phyloP scores from a whole-genome alignment of 305 asterid species.

The Withania somnifera region DNA sequence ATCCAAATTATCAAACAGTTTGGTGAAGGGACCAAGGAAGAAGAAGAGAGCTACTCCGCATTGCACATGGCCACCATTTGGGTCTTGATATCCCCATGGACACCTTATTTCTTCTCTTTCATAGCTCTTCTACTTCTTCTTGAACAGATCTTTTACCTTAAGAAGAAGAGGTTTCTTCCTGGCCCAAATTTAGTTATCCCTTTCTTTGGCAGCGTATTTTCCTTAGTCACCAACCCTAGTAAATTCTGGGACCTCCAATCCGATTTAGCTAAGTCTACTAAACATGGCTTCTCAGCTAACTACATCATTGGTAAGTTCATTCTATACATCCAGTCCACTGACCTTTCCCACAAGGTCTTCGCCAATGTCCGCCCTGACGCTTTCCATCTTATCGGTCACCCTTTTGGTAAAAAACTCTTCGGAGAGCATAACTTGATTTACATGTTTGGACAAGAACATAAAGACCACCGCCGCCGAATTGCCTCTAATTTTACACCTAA shows the following conservation, averaged over 20 bases:
- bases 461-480: conserved; percentile 53
- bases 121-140: conserved; percentile 32
- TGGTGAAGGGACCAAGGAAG: neutral
- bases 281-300: conserved; percentile 48
- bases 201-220: conserved; percentile 50
- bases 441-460: conserved; percentile 67
- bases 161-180: conserved; percentile 51
- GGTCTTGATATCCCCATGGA: conserved; percentile 20
- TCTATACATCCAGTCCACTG: conserved; percentile 52
- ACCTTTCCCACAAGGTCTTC: conserved; percentile 54
- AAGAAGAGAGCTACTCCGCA: neutral
- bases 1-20: neutral
- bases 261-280: conserved; percentile 37
- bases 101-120: conserved; percentile 32
- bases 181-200: conserved; percentile 61
- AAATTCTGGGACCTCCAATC: conserved; percentile 57
- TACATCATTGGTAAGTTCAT: conserved; percentile 59
- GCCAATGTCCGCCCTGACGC: conserved; percentile 73
- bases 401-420: conserved; percentile 71
- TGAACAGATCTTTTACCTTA: conserved; percentile 55
- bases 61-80: conserved; percentile 9
- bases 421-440: conserved; percentile 68
- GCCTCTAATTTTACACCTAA: conserved; percentile 71
- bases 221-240: conserved; percentile 43
- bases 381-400: conserved; percentile 74